A percentile compares a stretch with the other conserved stretches of the same genome.
phyloP scores from a whole-genome alignment of 2,329 filamentous ascomycete genomes.

The Neonectria sp. region DNA sequence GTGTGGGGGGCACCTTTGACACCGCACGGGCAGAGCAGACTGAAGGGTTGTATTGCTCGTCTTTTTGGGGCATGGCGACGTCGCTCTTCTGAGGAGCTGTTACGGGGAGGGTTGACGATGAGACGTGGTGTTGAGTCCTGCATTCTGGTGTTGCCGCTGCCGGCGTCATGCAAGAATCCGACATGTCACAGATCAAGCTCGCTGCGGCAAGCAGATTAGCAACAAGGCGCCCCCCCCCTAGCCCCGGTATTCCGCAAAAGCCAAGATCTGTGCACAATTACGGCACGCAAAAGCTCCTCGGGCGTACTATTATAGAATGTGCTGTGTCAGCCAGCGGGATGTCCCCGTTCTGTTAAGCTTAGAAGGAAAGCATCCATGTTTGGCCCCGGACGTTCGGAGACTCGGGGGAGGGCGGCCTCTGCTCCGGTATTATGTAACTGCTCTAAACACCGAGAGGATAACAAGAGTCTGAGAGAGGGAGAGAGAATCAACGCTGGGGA shows the following conservation, averaged over 20 bases:
- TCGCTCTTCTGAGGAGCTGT: background rate
- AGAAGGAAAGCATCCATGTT: background rate
- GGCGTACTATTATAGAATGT: too few species aligned
- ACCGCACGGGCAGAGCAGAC: background rate
- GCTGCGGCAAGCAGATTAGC: background rate
- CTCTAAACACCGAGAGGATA: too few species aligned
- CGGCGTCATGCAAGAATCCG: conserved; percentile 5
- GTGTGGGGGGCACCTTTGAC: background rate
- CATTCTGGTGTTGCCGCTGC: background rate
- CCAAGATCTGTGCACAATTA: background rate
- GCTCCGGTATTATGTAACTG: background rate
- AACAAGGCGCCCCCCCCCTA: background rate
- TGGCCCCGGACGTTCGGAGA: background rate
- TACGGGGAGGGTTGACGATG: background rate
- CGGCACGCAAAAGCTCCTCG: too few species aligned
- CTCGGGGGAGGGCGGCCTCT: too few species aligned
- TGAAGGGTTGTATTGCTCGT: background rate
- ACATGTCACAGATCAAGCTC: conserved; percentile 3
- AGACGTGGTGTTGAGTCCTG: background rate
- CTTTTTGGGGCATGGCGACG: background rate
- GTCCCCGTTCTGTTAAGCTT: too few species aligned
- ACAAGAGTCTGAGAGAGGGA: background rate
- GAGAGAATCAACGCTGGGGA: too few species aligned
- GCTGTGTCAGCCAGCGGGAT: too few species aligned
- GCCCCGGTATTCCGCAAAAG: background rate